These are phyloP conservation scores for Blastobotrys buckinghamii DNA, from an alignment of 1,139 yeast species.

Conservation along the genomic window DNA sequence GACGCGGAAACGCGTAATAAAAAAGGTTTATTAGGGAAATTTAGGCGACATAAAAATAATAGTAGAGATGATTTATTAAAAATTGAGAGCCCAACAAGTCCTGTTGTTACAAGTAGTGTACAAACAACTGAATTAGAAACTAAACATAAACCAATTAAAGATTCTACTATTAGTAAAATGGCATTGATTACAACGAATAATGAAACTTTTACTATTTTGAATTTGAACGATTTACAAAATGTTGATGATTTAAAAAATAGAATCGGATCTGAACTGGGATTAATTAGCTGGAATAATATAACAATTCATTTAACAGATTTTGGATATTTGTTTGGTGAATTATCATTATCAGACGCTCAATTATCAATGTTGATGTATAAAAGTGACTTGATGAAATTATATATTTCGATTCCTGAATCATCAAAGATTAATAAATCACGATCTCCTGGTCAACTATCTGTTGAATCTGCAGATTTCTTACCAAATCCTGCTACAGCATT, in stretches of 20 bases:
- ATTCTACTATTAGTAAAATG: slow-evolving; percentile 24
- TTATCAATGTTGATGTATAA: slow-evolving; percentile 9
- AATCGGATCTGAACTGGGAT: slow-evolving; percentile 39
- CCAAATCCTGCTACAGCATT: neutral
- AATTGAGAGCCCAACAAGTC: slow-evolving; percentile 19
- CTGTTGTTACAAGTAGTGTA: slow-evolving; percentile 6
- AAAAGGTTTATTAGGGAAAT: slow-evolving; percentile 17
- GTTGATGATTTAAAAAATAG: slow-evolving; percentile 36
- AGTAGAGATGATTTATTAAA: slow-evolving; percentile 16
- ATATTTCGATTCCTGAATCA: slow-evolving; percentile 15
- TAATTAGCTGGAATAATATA: slow-evolving; percentile 40
- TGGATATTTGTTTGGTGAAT: slow-evolving; percentile 55
- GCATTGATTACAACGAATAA: slow-evolving; percentile 61
- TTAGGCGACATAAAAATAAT: slow-evolving; percentile 17
- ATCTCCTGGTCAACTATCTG: slow-evolving; percentile 20
- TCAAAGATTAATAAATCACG: slow-evolving; percentile 6
- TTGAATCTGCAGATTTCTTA: slow-evolving; percentile 13
- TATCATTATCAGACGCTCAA: slow-evolving; percentile 34
- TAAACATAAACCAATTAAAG: slow-evolving; percentile 9
- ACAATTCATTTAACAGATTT: slow-evolving; percentile 69
- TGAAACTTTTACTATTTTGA: slow-evolving; percentile 45
- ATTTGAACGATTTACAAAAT: slow-evolving; percentile 32
- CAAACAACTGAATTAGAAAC: slow-evolving; percentile 4
- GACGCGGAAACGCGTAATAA: no score
- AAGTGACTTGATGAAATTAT: slow-evolving; percentile 27